A percentile compares a stretch with the other conserved stretches of the same genome.
These are phyloP conservation scores for Kappamyces sp. DNA, from an alignment of 192 early-diverging fungal species.

Conservation along the genomic window DNA sequence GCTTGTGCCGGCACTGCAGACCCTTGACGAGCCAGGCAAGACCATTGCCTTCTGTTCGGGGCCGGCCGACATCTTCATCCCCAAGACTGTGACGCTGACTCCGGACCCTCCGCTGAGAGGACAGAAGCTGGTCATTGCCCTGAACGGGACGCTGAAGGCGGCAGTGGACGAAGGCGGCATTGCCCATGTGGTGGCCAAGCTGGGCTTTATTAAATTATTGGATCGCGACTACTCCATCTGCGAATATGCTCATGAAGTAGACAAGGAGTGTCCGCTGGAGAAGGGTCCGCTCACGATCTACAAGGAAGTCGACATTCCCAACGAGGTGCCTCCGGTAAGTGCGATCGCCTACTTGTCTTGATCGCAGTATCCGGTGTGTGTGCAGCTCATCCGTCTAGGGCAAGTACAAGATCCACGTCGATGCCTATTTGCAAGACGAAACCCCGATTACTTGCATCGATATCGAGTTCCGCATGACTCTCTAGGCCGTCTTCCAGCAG, in stretches of 20 bases:
- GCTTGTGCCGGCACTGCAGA: slow-evolving; percentile 4
- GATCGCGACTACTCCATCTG: slow-evolving; percentile 35
- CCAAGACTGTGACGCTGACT: slow-evolving; percentile 23
- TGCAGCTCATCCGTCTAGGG: slow-evolving; percentile 22
- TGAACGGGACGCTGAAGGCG: slow-evolving; percentile 32
- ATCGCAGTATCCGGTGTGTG: background rate
- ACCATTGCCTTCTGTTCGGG: slow-evolving; percentile 11
- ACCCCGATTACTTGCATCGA: slow-evolving; percentile 27
- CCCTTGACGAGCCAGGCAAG: background rate
- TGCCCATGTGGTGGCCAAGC: slow-evolving; percentile 36
- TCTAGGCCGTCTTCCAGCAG: no score
- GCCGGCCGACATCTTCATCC: slow-evolving; percentile 28
- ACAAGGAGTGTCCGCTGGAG: slow-evolving; percentile 40
- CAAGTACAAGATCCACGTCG: slow-evolving; percentile 30
- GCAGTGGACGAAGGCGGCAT: slow-evolving; percentile 33
- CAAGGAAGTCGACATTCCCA: slow-evolving; percentile 35
- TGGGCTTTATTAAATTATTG: slow-evolving; percentile 44
- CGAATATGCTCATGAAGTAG: slow-evolving; percentile 36
- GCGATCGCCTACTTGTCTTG: background rate
- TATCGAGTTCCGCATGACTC: slow-evolving; percentile 24
- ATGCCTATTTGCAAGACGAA: slow-evolving; percentile 23
- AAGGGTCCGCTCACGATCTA: slow-evolving; percentile 35
- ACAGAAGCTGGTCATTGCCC: slow-evolving; percentile 24
- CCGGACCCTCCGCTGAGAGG: slow-evolving; percentile 45
- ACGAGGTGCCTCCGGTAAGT: slow-evolving; percentile 43